Conservation (phyloP, 139 green algal species). For the Micromonas pusilla region DNA sequence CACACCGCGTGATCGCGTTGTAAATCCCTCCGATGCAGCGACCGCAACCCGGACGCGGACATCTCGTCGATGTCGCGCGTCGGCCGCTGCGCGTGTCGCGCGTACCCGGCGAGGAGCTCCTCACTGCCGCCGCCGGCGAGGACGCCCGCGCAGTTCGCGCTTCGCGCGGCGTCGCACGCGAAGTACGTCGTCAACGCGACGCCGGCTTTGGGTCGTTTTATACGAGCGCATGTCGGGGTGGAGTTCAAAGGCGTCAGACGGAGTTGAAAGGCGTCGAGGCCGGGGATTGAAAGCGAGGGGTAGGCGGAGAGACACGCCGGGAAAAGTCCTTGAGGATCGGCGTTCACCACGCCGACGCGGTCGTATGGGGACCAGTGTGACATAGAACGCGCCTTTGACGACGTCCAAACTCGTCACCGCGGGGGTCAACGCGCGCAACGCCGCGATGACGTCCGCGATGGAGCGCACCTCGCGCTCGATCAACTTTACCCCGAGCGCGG, state of each 20-base stretch:
- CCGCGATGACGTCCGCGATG: background rate
- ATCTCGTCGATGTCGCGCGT: background rate
- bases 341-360: no score
- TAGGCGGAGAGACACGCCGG: no score
- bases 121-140: background rate
- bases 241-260: no score
- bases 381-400: no score
- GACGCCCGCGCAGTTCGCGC: background rate
- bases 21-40: background rate
- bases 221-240: no score
- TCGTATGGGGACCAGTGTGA: no score
- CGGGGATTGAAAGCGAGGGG: no score
- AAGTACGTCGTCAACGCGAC: background rate
- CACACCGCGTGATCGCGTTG: background rate
- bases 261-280: no score
- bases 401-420: background rate
- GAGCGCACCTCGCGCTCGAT: background rate
- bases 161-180: background rate
- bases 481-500: background rate
- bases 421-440: background rate
- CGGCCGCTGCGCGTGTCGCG: background rate
- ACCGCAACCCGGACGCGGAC: background rate
- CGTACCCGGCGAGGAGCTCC: background rate
- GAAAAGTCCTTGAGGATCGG: no score
- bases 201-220: no score